phyloP scores from a whole-genome alignment of 1,139 yeast species.

The Kodamaea alishanica region DNA sequence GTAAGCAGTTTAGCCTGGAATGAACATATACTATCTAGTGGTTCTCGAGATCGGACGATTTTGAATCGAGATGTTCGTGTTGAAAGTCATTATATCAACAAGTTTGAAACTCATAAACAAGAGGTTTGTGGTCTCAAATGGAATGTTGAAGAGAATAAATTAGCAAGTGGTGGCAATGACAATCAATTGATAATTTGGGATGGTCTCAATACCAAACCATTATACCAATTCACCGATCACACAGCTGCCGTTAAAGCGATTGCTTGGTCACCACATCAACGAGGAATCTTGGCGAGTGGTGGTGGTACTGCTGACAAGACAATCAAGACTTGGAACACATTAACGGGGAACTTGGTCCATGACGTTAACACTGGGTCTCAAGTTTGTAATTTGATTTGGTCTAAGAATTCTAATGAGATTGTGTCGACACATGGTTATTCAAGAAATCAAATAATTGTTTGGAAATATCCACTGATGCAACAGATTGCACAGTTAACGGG shows the following conservation, averaged over 20 bases:
- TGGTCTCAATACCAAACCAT: conserved; percentile 66
- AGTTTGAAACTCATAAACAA: conserved; percentile 75
- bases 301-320: conserved; percentile 96
- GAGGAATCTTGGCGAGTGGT: conserved; percentile 91
- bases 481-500: conserved; percentile 93
- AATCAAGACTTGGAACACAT: conserved; percentile 89
- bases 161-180: conserved; percentile 95
- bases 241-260: conserved; percentile 95
- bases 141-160: conserved; percentile 83
- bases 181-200: conserved; percentile 86
- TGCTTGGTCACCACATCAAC: conserved; percentile 96
- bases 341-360: conserved; percentile 67
- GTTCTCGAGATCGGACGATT: conserved; percentile 81
- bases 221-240: conserved; percentile 76
- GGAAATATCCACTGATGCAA: conserved; percentile 94
- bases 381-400: conserved; percentile 93
- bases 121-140: conserved; percentile 96
- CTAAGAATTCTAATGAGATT: conserved; percentile 83
- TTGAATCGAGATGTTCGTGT: conserved; percentile 88
- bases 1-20: conserved; percentile 94
- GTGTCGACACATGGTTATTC: conserved; percentile 96
- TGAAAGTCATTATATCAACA: conserved; percentile 75
- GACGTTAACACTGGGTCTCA: conserved; percentile 94
- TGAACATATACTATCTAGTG: conserved; percentile 81
- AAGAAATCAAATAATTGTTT: conserved; percentile 82